Conservation (phyloP, 768 basidiomycete genomes). For the Vararia minispora region DNA sequence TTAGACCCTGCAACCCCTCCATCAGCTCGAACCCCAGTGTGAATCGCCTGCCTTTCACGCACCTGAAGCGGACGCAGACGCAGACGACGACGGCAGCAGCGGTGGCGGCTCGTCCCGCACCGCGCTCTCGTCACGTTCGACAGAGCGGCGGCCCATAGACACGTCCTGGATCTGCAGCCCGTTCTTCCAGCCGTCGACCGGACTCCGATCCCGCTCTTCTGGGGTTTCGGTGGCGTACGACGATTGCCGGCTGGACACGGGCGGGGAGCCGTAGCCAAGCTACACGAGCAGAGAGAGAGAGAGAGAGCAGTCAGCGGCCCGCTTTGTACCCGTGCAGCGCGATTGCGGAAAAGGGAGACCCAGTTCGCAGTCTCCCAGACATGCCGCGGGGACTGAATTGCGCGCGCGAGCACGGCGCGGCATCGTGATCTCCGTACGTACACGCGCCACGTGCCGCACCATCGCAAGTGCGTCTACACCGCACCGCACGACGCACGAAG, state of each 20-base stretch:
- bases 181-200: slow-evolving; percentile 7
- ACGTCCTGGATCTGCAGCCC: slow-evolving; percentile 11
- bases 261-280: neutral
- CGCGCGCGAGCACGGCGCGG: too few relatives aligned
- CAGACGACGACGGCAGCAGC: neutral
- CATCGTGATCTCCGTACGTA: too few relatives aligned
- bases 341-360: too few relatives aligned
- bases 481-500: too few relatives aligned
- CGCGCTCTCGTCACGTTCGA: slow-evolving; percentile 6
- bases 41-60: too few relatives aligned
- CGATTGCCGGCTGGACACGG: neutral
- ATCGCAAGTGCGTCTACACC: too few relatives aligned
- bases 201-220: slow-evolving; percentile 8
- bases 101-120: neutral
- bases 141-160: slow-evolving; percentile 7
- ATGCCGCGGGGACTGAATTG: too few relatives aligned
- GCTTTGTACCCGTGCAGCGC: too few relatives aligned
- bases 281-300: neutral
- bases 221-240: slow-evolving; percentile 5
- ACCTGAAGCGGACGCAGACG: neutral
- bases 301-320: too few relatives aligned
- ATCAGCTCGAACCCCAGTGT: too few relatives aligned
- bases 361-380: too few relatives aligned
- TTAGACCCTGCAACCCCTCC: slow-evolving; percentile 9
- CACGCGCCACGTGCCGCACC: too few relatives aligned